Conservation (phyloP, 768 basidiomycete species). For the Tricholoma sp. region DNA sequence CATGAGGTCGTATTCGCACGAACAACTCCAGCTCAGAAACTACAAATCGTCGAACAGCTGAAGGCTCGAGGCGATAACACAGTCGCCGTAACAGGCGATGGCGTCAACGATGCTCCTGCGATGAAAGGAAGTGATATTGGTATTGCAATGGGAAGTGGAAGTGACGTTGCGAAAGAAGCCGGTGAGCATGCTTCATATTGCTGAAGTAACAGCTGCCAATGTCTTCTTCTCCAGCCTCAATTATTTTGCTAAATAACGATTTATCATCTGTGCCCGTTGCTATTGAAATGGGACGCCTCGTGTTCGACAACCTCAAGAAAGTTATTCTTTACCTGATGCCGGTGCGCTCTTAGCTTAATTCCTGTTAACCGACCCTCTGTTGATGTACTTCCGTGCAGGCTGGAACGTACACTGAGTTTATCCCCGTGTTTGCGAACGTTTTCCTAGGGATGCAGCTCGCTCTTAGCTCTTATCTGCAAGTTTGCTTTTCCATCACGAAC, state of each 20-base stretch:
- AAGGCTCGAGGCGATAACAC: conserved; percentile 42
- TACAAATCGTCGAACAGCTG: conserved; percentile 57
- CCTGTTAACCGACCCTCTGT: neutral
- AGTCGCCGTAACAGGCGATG: conserved; percentile 65
- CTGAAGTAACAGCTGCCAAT: neutral
- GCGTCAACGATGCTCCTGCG: conserved; percentile 57
- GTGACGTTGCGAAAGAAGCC: conserved; percentile 38
- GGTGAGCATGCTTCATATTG: neutral
- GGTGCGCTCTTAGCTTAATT: conserved; percentile 34
- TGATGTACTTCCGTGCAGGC: neutral
- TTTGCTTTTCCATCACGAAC: conserved; percentile 51
- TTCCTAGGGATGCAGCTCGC: conserved; percentile 30
- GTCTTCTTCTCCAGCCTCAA: conserved; percentile 34
- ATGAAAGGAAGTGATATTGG: conserved; percentile 59
- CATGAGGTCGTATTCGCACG: conserved; percentile 56
- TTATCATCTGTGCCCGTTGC: conserved; percentile 62
- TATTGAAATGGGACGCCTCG: conserved; percentile 60
- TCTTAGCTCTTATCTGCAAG: conserved; percentile 35
- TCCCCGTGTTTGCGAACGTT: conserved; percentile 53
- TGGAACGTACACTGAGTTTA: conserved; percentile 52
- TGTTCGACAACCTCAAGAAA: conserved; percentile 63
- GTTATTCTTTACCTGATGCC: conserved; percentile 45
- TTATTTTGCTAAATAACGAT: conserved; percentile 60
- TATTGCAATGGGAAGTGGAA: conserved; percentile 52
- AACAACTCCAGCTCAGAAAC: conserved; percentile 60